These are phyloP conservation scores for Rachicladosporium sp. DNA, from an alignment of 2,329 filamentous ascomycete species.

Conservation along the genomic window DNA sequence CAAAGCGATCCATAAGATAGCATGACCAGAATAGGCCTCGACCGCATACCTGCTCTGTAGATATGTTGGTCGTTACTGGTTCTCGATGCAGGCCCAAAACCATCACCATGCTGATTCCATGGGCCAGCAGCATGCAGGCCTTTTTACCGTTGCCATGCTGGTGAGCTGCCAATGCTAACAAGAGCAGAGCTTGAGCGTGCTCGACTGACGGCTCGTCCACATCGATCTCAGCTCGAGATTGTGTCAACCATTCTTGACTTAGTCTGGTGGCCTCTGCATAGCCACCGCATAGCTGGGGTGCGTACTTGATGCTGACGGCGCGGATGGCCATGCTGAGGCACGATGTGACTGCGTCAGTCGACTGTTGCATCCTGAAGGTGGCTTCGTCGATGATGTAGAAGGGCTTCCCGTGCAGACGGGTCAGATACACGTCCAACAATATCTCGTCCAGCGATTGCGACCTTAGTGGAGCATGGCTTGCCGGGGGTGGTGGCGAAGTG, in stretches of 20 bases:
- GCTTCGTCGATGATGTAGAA: conserved; percentile 72
- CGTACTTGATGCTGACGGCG: conserved; percentile 48
- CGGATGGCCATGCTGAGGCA: conserved; percentile 31
- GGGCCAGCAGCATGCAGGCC: conserved; percentile 76
- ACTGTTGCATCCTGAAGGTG: conserved; percentile 44
- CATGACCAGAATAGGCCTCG: conserved; percentile 81
- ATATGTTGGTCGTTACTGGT: conserved; percentile 44
- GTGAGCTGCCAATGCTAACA: conserved; percentile 64
- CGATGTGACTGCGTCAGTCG: too few relatives aligned
- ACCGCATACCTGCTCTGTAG: conserved; percentile 61
- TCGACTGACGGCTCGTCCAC: conserved; percentile 73
- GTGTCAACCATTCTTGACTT: conserved; percentile 61
- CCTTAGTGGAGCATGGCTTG: too few relatives aligned
- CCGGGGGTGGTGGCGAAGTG: too few relatives aligned
- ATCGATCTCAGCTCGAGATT: conserved; percentile 58
- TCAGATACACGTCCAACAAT: conserved; percentile 62
- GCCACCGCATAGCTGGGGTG: conserved; percentile 50
- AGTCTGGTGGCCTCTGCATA: conserved; percentile 55
- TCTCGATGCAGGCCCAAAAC: conserved; percentile 73
- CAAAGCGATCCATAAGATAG: conserved; percentile 76
- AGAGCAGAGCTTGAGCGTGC: conserved; percentile 59
- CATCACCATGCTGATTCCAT: conserved; percentile 67
- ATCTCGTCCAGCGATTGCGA: too few relatives aligned
- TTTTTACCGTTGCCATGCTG: conserved; percentile 71
- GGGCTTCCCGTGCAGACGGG: conserved; percentile 66